Evolutionary conservation across 2,329 filamentous ascomycete species (phyloP).

Genomic region (Blastomyces silverae): DNA sequence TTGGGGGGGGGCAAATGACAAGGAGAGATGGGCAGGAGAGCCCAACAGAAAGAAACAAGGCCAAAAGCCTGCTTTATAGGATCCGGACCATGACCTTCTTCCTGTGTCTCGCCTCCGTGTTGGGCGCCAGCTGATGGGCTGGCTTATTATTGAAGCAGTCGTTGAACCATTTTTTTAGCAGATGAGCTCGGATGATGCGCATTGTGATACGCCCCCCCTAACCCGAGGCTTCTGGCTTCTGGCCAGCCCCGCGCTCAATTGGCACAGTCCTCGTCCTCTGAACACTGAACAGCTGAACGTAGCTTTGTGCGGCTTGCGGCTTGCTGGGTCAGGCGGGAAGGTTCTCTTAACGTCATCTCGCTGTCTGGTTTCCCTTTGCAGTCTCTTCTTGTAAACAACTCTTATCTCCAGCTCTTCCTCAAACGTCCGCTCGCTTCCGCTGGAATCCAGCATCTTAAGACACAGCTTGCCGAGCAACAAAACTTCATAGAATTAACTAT

Average conservation of each 20-base stretch:
- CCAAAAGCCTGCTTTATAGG: background rate
- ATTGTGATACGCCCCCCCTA: no score
- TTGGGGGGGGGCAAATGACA: background rate
- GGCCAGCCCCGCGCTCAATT: background rate
- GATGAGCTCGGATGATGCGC: background rate
- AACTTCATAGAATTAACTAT: background rate
- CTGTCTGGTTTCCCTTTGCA: background rate
- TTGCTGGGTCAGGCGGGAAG: constrained; percentile 14
- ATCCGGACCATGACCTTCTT: background rate
- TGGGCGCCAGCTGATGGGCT: background rate
- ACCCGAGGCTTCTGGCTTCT: background rate
- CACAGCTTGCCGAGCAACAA: background rate
- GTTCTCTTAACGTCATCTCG: constrained; percentile 5
- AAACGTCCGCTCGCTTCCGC: background rate
- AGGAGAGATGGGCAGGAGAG: background rate
- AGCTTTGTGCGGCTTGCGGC: background rate
- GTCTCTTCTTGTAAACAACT: background rate
- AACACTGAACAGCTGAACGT: background rate
- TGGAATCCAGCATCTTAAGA: background rate
- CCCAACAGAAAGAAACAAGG: background rate
- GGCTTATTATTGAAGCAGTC: background rate
- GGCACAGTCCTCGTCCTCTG: background rate
- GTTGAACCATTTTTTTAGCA: no score
- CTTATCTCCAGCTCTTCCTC: background rate
- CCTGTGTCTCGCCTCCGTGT: background rate